phyloP scores from a whole-genome alignment of 768 basidiomycete genomes.

The Tylopilus subfusipes region DNA sequence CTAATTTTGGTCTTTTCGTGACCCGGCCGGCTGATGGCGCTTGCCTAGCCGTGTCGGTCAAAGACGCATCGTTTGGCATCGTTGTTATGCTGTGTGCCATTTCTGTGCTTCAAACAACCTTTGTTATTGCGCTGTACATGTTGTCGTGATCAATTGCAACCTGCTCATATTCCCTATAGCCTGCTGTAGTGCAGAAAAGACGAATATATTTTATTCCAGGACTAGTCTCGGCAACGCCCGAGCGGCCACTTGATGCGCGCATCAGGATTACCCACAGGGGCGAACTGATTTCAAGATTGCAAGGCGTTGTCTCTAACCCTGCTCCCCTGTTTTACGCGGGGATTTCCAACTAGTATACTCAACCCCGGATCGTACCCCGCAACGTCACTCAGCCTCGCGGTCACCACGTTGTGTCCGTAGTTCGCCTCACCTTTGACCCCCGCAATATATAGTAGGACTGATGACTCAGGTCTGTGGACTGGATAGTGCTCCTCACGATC shows the following conservation, averaged over 20 bases:
- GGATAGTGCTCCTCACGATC: too few species aligned
- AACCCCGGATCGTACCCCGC: neutral
- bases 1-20: constrained; percentile 17
- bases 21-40: constrained; percentile 3
- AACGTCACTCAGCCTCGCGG: neutral
- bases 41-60: constrained; percentile 15
- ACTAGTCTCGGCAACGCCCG: constrained; percentile 2
- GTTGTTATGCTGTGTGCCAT: constrained; percentile 24
- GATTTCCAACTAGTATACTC: neutral
- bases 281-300: neutral
- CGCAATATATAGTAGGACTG: too few species aligned
- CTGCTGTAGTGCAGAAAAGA: constrained; percentile 18
- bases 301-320: too few species aligned
- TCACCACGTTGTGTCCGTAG: neutral
- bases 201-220: constrained; percentile 12
- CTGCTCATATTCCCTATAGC: constrained; percentile 25
- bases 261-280: neutral
- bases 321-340: neutral
- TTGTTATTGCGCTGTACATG: constrained; percentile 29
- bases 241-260: neutral
- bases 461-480: too few species aligned
- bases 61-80: constrained; percentile 21
- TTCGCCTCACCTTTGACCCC: too few species aligned
- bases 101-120: constrained; percentile 17
- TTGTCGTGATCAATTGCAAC: constrained; percentile 24